Base-by-base conservation (phyloP, 106 monocot species). In the Acanthochlamys bracteata region DNA sequence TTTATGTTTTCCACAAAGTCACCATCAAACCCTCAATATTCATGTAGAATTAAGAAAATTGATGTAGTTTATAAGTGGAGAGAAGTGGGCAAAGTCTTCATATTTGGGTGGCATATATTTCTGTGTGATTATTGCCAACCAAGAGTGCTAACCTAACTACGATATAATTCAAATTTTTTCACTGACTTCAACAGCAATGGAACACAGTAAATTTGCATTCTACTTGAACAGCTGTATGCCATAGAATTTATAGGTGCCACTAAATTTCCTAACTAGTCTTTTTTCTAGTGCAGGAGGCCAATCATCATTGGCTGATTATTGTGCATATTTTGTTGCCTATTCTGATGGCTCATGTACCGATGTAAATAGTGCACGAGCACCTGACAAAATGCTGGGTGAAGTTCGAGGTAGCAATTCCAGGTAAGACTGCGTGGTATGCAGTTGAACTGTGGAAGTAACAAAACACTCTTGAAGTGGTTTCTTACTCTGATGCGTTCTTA, bases 261-360 rank as follows among this genome's bases (percentile, higher is more conserved):
- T 49, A 49, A 49, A 17, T 17, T 14, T 12, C 49, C 3, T 49
- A 14, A 49, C 17, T 49, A 49, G 15, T 14, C 17, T 49, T 49
- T 45, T 14, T 49, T 49, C 17, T 49, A 49, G 12, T 78, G 66
- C 76, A 96, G 95, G 95, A 68, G 95, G 95, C n/a, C 95, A 96
- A 55, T 96, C 95, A 70, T 98, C 91, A 27, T 75, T 98, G 79
- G 96, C 96, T 22, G 96, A 98, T 53, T 98, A 98, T 77, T 98
- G 96, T 74, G 83, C 96, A 55, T 98, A 98, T 71, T 98, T 81
- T 76, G 91, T 98, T 33, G 91, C 96, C 65, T 98, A 98, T 79
- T 90, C 96, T 69, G 96, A 98, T 89, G 98, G 98, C 61, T 92
- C 92, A 26, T 99, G 98, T 72, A 99, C 98, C 14, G 92, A 99